phyloP scores from a whole-genome alignment of 2,329 filamentous ascomycete species.

The Aspergillus fumigatus region DNA sequence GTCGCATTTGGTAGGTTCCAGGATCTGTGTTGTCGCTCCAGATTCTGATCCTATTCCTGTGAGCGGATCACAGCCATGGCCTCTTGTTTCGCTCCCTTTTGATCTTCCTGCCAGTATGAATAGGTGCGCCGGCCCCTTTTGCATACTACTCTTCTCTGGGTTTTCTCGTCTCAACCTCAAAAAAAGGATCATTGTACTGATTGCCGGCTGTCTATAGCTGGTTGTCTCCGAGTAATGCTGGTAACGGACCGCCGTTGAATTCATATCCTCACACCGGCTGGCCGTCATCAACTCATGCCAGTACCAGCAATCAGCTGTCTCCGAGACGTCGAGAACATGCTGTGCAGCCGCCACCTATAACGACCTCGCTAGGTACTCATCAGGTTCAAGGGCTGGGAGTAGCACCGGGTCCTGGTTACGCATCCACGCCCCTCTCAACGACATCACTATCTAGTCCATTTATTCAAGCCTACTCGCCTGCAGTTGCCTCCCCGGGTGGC shows the following conservation, averaged over 20 bases:
- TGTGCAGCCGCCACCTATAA: constrained; percentile 39
- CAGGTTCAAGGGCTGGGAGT: constrained; percentile 33
- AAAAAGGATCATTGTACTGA: constrained; percentile 19
- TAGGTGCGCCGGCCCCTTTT: constrained; percentile 27
- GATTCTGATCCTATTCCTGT: constrained; percentile 14
- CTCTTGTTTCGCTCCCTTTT: constrained; percentile 22
- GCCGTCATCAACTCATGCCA: constrained; percentile 26
- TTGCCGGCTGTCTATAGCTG: constrained; percentile 22
- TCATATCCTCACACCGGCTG: constrained; percentile 26
- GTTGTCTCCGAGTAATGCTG: constrained; percentile 28
- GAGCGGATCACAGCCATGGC: constrained; percentile 24
- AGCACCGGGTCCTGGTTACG: constrained; percentile 23
- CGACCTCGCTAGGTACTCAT: constrained; percentile 35
- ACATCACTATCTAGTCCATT: constrained; percentile 44
- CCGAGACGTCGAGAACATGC: constrained; percentile 41
- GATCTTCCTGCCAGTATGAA: constrained; percentile 33
- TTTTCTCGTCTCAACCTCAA: constrained; percentile 1
- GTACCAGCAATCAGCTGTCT: constrained; percentile 30
- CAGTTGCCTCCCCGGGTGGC: constrained; percentile 33
- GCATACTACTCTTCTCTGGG: background rate
- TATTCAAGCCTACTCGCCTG: constrained; percentile 35
- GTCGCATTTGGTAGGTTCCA: constrained; percentile 13
- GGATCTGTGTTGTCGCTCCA: constrained; percentile 10
- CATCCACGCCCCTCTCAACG: constrained; percentile 38
- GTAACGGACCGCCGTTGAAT: constrained; percentile 28